Base-by-base conservation (phyloP, 805 yeast species). In the Candida yuanshanica region DNA sequence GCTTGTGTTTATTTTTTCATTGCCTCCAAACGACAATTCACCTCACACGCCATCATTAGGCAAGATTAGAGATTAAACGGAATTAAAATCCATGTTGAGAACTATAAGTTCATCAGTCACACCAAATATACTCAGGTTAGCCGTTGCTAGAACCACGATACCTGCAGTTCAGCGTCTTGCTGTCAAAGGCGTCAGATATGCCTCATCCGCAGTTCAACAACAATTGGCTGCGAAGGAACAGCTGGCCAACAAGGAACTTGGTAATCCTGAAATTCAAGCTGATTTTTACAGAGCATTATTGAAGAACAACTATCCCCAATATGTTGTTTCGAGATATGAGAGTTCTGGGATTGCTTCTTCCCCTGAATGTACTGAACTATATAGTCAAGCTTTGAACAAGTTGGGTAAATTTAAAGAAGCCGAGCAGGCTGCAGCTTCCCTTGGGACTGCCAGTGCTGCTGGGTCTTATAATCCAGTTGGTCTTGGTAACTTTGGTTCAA, bases 281-380 rank as follows among this genome's bases (percentile, higher is more conserved):
- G 81, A 77, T 42, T 91, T 93, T 55, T 93, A 93, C 66, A 74
- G 75, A 47, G 71, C 79, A 12, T 68, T 93, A 36, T 62, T 93
- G 48, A 76, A 76, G 43, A 75, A 91, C 41, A 85, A 86, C 64
- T 93, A 88, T 59, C 98, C 99, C n/a, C 95, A 89, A 54, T 82
- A 91, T 41, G 96, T 93, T 7, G 88, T 91, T n/a, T 83, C 93
- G 43, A 75, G 99, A 45, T 95, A 77, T 60, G 98, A 95, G 61
- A 84, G 95, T 8, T 84, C 93, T 0, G 96, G 96, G n/a, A 86
- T 93, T 41, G 93, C 95, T 9, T 68, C 82, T 11, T 81, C 85
- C 42, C 73, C 78, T 3, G 95, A 84, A 48, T 85, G 97, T 66
- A 79, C 88, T 39, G 74, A 73, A 47, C 68, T 85, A 29, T 93